Base-by-base conservation (phyloP, 2,329 filamentous ascomycete genomes). In the Cladosporium colombiae region DNA sequence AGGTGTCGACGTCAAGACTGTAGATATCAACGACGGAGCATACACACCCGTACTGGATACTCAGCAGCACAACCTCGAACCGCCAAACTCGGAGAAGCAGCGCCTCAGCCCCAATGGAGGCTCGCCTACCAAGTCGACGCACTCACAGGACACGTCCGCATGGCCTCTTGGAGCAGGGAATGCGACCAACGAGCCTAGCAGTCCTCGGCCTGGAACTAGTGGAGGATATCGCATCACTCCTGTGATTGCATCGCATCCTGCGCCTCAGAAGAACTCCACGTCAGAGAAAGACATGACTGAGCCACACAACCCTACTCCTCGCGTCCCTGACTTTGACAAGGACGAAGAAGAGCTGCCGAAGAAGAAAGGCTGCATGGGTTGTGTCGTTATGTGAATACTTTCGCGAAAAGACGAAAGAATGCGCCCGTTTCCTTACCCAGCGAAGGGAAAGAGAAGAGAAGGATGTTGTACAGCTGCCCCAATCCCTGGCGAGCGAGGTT, bases 1-100 rank as follows among this genome's bases (percentile, higher is more conserved):
- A 93, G 93, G 96, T 78, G 91, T 89, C 72, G 92, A 97, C 77
- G 93, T 93, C 69, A 92, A 91, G 70, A 91, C 92, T 69, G 91
- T 87, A 23, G 44, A 53, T n/a, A 63, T 35, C 11, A 3, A 63
- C 23, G 61, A 63, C 6, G 33, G 37, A 35, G 40, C 25, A 27
- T 33, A 37, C 8, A 16, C 27, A 10, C 50, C 23, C 5, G 18
- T 44, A 1, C 23, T 56, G 5, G 60, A 63, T 13, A 35, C 33
- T 11, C 63, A 59, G 27, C 55, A 59, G 25, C 27, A 52, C 52
- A 33, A 33, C 2, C 23, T 64, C n/a, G 23, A 58, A 57, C 46
- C 29, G 8, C 21, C 58, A n/a, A 16, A 18, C 10, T 4, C 16
- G 35, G 29, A 33, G 25, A 37, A 61, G 21, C 44, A 59, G 29